Conservation (phyloP, 768 basidiomycete species). For the Tulasnella calospora region DNA sequence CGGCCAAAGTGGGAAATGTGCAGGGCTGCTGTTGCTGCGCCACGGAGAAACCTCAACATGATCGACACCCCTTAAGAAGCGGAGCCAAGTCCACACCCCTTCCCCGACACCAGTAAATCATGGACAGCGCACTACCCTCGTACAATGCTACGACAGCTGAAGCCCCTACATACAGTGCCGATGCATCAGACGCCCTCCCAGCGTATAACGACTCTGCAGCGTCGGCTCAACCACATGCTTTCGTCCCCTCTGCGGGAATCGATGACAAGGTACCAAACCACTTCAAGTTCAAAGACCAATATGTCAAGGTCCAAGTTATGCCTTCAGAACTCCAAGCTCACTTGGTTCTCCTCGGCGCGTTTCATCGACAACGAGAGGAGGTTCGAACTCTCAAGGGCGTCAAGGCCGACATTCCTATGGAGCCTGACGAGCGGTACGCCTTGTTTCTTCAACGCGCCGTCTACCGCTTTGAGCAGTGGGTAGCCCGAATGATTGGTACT, state of each 20-base stretch:
- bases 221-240: background rate
- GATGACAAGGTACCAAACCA: constrained; percentile 3
- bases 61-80: background rate
- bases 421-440: constrained; percentile 19
- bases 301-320: constrained; percentile 23
- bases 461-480: constrained; percentile 27
- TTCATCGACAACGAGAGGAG: constrained; percentile 21
- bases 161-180: background rate
- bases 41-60: background rate
- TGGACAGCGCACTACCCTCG: background rate
- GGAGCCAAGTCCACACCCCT: background rate
- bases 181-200: background rate
- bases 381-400: background rate
- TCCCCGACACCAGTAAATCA: background rate
- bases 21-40: background rate
- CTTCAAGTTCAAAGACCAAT: background rate
- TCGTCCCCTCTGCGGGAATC: background rate
- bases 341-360: constrained; percentile 27
- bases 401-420: background rate
- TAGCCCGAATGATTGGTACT: background rate
- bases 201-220: background rate
- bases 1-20: background rate
- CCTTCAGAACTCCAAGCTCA: constrained; percentile 27
- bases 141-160: background rate
- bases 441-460: constrained; percentile 26